These are phyloP conservation scores for Cadophora gregata DNA, from an alignment of 2,329 filamentous ascomycete genomes.

Conservation along the genomic window DNA sequence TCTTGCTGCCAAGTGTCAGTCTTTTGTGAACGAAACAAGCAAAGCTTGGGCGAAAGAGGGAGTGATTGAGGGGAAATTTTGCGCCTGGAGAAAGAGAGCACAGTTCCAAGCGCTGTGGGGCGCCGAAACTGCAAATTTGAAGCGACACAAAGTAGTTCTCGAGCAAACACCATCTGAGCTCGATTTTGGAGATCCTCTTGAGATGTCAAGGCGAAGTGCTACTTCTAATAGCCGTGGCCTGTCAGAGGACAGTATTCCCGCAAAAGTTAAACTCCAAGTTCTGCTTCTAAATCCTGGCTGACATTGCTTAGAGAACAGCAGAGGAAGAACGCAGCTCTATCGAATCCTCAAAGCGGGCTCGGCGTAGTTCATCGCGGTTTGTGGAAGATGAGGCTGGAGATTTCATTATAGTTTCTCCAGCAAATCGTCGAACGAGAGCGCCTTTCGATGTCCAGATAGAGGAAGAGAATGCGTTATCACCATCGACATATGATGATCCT, in stretches of 20 bases:
- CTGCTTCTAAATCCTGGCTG: not conserved
- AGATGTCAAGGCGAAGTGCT: conserved; percentile 15
- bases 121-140: not conserved
- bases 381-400: conserved; percentile 5
- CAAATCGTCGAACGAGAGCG: not conserved
- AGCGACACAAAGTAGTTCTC: not conserved
- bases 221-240: not conserved
- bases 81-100: not conserved
- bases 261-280: conserved; percentile 15
- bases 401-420: conserved; percentile 13
- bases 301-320: conserved; percentile 1
- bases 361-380: not conserved
- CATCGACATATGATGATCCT: not conserved
- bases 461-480: not conserved
- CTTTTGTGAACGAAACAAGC: not conserved
- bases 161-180: conserved; percentile 1
- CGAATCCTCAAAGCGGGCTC: conserved; percentile 3
- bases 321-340: not conserved
- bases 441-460: not conserved
- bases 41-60: not conserved
- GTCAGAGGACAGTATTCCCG: conserved; percentile 2
- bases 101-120: not conserved
- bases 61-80: not conserved
- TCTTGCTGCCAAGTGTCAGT: not conserved
- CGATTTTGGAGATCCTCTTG: not conserved